Base-by-base conservation (phyloP, 345 rosid genomes). In the Citropsis articulata region DNA sequence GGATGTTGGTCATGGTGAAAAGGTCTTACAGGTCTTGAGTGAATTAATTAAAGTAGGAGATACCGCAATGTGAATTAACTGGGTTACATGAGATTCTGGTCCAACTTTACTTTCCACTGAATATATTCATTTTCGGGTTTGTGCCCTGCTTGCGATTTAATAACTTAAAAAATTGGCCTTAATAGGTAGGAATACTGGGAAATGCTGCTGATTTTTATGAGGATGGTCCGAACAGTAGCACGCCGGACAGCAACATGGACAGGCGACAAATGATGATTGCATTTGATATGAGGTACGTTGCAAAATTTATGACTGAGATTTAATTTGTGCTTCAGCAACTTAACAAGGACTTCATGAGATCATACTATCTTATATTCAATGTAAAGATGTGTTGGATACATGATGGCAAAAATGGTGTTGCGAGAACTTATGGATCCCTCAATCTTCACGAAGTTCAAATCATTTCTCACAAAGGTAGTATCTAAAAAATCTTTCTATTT, bases 391-490 rank as follows among this genome's bases (percentile, higher is more conserved):
- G 92, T 95, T 76, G 99, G 99, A 57, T 93, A 91, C 88, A 95
- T 93, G 90, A 92, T 95, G 97, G 99, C 93, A n/a, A 93, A 95
- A 87, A 95, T 95, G 99, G 94, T 93, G 83, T 76, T 92, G 85
- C 87, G 85, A 82, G 99, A 95, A 77, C 94, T 93, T 72, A 92
- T 93, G 97, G 94, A 93, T 87, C 97, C 99, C 36, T 62, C 81
- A 77, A 86, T 88, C 81, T 92, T 95, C 84, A 75, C 91, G 27
- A 91, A 87, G 89, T 83, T 95, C 79, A 93, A 93, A 85, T 82
- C 91, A 27, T 93, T 95, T 83, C 89, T 93, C 27, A 91, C 86
- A 18, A 89, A 92, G 98, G 99, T 93, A 86, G 28, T 31, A 38
- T 38, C 73, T 31, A 1, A 57, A 38, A 45, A 38, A 31, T 21